A percentile compares a stretch with the other conserved stretches of the same genome.
These are phyloP conservation scores for Iris pallida DNA, from an alignment of 116 monocot species.

Conservation along the genomic window DNA sequence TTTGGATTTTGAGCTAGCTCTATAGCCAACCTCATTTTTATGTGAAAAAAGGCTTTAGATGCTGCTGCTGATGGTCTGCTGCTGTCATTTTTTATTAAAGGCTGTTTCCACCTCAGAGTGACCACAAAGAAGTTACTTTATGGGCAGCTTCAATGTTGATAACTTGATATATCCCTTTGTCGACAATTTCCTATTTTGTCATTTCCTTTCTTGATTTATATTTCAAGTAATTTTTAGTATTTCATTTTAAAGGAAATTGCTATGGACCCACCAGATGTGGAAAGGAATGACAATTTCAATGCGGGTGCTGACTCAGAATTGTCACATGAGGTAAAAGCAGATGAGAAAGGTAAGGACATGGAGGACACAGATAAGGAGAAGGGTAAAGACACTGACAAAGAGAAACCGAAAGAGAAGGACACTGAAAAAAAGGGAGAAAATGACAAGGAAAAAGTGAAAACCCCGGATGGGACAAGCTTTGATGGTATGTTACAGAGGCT, in stretches of 20 bases:
- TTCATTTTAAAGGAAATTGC: conserved; percentile 39
- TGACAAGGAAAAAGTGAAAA: conserved; percentile 80
- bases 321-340: conserved; percentile 42
- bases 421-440: conserved; percentile 62
- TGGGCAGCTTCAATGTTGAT: too few species aligned
- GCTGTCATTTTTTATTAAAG: too few species aligned
- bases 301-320: conserved; percentile 32
- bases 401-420: too few species aligned
- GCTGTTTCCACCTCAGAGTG: too few species aligned
- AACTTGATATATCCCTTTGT: too few species aligned
- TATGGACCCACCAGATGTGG: conserved; percentile 46
- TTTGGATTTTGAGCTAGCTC: too few species aligned
- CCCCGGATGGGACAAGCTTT: conserved; percentile 67
- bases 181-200: too few species aligned
- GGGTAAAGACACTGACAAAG: conserved; percentile 63
- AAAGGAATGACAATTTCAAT: conserved; percentile 41
- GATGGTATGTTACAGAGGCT: conserved; percentile 86
- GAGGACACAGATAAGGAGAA: conserved; percentile 65
- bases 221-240: conserved; percentile 6
- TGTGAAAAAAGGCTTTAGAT: too few species aligned
- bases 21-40: too few species aligned
- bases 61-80: too few species aligned
- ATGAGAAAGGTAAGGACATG: conserved; percentile 69
- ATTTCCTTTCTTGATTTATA: background rate
- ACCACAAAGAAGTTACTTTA: too few species aligned